A percentile compares a stretch with the other conserved stretches of the same genome.
Conservation (phyloP, 148 eudicot genomes). For the Fagopyrum homotropicum region DNA sequence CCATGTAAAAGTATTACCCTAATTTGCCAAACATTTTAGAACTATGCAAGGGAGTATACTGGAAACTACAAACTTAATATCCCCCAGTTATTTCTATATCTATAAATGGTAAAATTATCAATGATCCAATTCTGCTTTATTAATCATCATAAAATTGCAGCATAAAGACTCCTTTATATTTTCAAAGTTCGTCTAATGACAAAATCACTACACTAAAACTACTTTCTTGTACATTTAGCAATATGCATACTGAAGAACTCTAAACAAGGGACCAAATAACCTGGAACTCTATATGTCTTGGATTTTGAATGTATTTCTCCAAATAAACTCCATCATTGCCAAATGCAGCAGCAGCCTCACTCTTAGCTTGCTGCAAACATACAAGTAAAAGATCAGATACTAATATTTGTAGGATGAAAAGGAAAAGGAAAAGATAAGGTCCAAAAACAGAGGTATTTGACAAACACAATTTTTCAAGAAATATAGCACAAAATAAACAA, state of each 20-base stretch:
- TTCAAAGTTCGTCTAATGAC: not conserved
- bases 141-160: not conserved
- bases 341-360: slow-evolving; percentile 99
- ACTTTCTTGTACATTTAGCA: not conserved
- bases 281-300: slow-evolving; percentile 99
- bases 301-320: slow-evolving; percentile 87
- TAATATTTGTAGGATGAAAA: not conserved
- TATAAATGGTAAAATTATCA: not conserved
- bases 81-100: not conserved
- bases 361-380: slow-evolving; percentile 72
- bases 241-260: not conserved
- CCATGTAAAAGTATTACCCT: too few species aligned
- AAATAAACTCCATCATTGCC: slow-evolving; percentile 97
- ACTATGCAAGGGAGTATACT: not conserved
- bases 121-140: too few species aligned
- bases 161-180: not conserved
- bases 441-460: not conserved
- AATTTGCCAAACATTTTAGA: not conserved
- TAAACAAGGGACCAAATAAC: slow-evolving; percentile 25
- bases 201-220: not conserved
- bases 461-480: not conserved
- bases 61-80: not conserved
- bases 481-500: not conserved
- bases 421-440: not conserved
- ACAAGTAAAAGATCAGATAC: slow-evolving; percentile 6